Percentiles rank a stretch among this genome's conserved stretches.
Conservation (phyloP, 371 early-diverging fungal genomes). For the Smittium culicis region DNA sequence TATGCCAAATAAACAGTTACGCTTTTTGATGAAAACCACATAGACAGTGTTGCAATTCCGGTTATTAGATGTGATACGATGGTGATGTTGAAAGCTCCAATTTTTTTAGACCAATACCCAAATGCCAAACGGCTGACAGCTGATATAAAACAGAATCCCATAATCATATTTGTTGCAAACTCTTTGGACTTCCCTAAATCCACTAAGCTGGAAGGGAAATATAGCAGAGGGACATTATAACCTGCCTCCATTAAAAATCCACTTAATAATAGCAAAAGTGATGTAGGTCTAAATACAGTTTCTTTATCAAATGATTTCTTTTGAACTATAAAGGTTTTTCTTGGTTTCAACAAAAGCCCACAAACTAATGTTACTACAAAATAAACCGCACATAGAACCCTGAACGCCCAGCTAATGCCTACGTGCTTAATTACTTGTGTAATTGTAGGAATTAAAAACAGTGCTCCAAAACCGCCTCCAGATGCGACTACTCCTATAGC, state of each 20-base stretch:
- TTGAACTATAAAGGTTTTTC: neutral
- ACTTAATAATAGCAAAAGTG: neutral
- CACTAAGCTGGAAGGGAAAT: conserved; percentile 3
- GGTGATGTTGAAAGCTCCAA: conserved; percentile 42
- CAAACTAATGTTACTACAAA: conserved; percentile 23
- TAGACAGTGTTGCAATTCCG: neutral
- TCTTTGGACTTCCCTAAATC: neutral
- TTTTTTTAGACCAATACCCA: conserved; percentile 29
- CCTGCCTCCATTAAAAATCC: neutral
- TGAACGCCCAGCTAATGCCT: conserved; percentile 10
- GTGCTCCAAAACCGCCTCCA: conserved; percentile 5
- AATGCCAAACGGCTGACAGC: neutral
- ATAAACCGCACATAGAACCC: neutral
- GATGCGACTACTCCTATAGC: conserved; percentile 6
- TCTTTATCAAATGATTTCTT: neutral
- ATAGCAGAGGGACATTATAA: neutral
- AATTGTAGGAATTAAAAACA: neutral
- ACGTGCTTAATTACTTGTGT: neutral
- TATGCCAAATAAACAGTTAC: neutral
- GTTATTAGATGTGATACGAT: conserved; percentile 17
- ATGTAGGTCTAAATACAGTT: neutral
- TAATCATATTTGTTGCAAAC: conserved; percentile 3
- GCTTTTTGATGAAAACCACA: conserved; percentile 1
- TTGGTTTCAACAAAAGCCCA: conserved; percentile 31
- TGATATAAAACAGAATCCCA: conserved; percentile 1